phyloP scores from a whole-genome alignment of 345 rosid genomes.

The Brassica juncea region DNA sequence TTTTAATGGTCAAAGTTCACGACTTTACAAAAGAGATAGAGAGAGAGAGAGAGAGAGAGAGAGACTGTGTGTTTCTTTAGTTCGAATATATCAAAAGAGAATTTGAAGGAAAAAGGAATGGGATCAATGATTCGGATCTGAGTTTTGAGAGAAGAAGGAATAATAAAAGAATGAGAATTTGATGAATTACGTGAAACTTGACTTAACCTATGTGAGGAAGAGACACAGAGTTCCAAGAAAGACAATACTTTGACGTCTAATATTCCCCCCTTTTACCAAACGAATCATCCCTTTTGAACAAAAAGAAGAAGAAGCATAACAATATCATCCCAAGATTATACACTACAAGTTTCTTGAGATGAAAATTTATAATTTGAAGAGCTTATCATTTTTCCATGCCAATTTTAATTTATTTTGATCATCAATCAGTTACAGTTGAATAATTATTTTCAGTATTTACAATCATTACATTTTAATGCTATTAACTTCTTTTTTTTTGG shows the following conservation, averaged over 20 bases:
- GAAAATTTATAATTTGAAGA: no score
- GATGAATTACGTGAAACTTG: conserved; percentile 6
- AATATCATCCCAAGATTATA: not conserved
- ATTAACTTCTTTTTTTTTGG: no score
- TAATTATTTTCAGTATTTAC: no score
- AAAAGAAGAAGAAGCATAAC: no score
- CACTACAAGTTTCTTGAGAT: no score
- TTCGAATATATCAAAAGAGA: not conserved
- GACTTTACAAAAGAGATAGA: not conserved
- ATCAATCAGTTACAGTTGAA: no score
- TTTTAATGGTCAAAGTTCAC: conserved; percentile 25
- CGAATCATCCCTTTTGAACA: no score
- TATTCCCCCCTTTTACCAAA: not conserved
- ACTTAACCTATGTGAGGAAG: not conserved
- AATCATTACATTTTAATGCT: no score
- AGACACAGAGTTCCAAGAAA: not conserved
- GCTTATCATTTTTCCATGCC: no score
- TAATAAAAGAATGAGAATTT: conserved; percentile 9
- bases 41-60: not conserved
- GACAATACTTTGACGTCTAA: not conserved
- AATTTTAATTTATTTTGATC: no score
- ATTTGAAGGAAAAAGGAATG: conserved; percentile 32
- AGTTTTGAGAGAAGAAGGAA: conserved; percentile 32
- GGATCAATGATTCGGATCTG: conserved; percentile 39
- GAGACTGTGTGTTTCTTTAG: not conserved